Evolutionary conservation across 495 filamentous ascomycete species (phyloP).

Genomic region (Niebla homalea): DNA sequence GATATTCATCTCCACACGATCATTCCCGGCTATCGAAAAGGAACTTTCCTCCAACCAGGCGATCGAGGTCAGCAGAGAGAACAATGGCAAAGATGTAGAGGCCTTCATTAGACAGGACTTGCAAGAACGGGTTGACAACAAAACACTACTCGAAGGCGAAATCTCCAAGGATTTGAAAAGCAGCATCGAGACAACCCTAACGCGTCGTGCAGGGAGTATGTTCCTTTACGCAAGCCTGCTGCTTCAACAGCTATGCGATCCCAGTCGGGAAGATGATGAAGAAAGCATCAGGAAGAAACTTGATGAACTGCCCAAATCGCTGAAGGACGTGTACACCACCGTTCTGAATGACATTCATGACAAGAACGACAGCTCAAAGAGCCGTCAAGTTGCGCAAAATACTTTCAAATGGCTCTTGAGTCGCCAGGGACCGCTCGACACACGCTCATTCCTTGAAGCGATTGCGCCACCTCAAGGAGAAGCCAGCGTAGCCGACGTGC

Average conservation of each 20-base stretch:
- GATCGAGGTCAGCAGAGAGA: slow-evolving; percentile 10
- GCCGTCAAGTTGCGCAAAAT: slow-evolving; percentile 3
- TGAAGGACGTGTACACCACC: slow-evolving; percentile 6
- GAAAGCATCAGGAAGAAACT: slow-evolving; percentile 10
- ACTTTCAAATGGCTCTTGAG: slow-evolving; percentile 9
- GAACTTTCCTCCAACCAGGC: slow-evolving; percentile 1
- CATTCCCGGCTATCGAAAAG: slow-evolving; percentile 12
- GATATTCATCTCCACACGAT: slow-evolving; percentile 11
- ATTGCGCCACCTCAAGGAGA: slow-evolving; percentile 8
- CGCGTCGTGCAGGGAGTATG: slow-evolving; percentile 8
- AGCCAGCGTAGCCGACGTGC: neutral
- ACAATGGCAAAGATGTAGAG: slow-evolving; percentile 10
- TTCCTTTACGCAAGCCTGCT: slow-evolving; percentile 12
- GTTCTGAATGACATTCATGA: slow-evolving; percentile 11
- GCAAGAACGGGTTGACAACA: slow-evolving; percentile 4
- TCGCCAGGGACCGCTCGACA: slow-evolving; percentile 1
- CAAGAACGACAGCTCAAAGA: slow-evolving; percentile 6
- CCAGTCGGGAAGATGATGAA: slow-evolving; percentile 2
- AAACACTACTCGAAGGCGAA: neutral
- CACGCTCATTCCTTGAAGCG: slow-evolving; percentile 5
- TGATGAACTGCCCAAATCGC: slow-evolving; percentile 3
- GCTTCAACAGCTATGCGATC: slow-evolving; percentile 7
- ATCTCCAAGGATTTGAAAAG: neutral
- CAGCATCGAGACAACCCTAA: slow-evolving; percentile 6
- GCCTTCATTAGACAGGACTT: slow-evolving; percentile 8